phyloP scores from a whole-genome alignment of 1,139 yeast genomes.

The Kluyveromyces sp. region DNA sequence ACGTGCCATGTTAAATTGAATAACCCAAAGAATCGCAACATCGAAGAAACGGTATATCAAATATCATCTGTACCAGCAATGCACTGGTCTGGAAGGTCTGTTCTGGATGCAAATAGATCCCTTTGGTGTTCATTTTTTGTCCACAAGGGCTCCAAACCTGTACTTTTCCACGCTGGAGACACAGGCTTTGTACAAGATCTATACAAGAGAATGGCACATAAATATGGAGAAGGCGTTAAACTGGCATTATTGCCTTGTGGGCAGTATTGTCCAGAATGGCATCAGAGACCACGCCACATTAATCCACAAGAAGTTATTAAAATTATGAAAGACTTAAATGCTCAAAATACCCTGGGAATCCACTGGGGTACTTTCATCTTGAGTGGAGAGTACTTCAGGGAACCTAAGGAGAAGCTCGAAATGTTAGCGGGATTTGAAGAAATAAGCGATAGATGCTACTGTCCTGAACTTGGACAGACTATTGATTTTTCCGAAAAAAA shows the following conservation, averaged over 20 bases:
- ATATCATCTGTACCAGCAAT: constrained; percentile 88
- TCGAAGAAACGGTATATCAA: constrained; percentile 49
- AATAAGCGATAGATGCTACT: constrained; percentile 35
- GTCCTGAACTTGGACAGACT: constrained; percentile 50
- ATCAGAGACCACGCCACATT: constrained; percentile 81
- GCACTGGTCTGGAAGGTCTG: constrained; percentile 92
- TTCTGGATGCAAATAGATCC: constrained; percentile 70
- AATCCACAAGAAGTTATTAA: constrained; percentile 70
- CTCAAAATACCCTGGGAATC: constrained; percentile 67
- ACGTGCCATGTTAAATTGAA: constrained; percentile 36
- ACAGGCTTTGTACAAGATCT: constrained; percentile 78
- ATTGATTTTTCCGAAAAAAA: constrained; percentile 17
- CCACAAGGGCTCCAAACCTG: constrained; percentile 55
- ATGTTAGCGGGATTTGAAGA: constrained; percentile 31
- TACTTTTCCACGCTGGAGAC: constrained; percentile 89
- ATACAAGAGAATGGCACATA: constrained; percentile 54
- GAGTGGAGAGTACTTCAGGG: constrained; percentile 80
- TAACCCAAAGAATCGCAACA: constrained; percentile 11
- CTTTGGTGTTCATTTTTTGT: constrained; percentile 85
- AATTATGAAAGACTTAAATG: constrained; percentile 56
- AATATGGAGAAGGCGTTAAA: constrained; percentile 54
- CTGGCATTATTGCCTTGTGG: constrained; percentile 86
- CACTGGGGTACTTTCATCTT: constrained; percentile 95
- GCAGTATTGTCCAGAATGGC: constrained; percentile 94
- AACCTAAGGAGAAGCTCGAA: constrained; percentile 55